Conservation (phyloP, 176 grass and related monocot species). For the Triticum dicoccoides region DNA sequence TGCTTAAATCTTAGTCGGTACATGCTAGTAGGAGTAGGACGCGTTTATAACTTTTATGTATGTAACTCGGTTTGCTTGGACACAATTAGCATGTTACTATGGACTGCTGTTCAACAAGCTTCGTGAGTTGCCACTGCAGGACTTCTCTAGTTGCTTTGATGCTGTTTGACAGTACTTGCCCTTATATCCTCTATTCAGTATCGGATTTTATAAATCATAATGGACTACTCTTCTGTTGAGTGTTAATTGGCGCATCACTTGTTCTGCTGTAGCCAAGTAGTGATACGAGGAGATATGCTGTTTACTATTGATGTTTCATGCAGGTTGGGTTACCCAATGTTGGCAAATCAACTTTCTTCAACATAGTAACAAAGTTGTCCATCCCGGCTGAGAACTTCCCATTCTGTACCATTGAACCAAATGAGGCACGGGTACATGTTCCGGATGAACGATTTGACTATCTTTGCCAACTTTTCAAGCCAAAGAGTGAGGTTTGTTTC, state of each 20-base stretch:
- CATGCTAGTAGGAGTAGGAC: background rate
- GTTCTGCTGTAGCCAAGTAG: background rate
- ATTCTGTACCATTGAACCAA: slow-evolving; percentile 97
- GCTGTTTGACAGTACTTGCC: background rate
- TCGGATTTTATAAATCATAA: background rate
- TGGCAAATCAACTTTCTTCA: slow-evolving; percentile 97
- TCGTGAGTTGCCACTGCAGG: background rate
- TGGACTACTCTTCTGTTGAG: background rate
- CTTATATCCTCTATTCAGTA: background rate
- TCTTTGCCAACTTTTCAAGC: slow-evolving; percentile 91
- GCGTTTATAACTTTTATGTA: background rate
- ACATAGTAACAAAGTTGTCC: slow-evolving; percentile 90
- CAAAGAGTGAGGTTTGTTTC: slow-evolving; percentile 87
- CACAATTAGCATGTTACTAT: background rate
- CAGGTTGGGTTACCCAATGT: slow-evolving; percentile 99
- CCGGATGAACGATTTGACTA: slow-evolving; percentile 96
- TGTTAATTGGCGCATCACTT: background rate
- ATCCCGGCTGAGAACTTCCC: slow-evolving; percentile 98
- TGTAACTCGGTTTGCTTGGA: background rate
- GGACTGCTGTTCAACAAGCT: background rate
- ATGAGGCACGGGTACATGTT: slow-evolving; percentile 85
- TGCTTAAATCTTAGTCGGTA: background rate
- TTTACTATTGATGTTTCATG: slow-evolving; percentile 19
- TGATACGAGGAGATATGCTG: background rate
- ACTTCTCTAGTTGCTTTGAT: background rate